Evolutionary conservation across 257 asterid genomes (phyloP).

Genomic region (Gardenia jasminoides): DNA sequence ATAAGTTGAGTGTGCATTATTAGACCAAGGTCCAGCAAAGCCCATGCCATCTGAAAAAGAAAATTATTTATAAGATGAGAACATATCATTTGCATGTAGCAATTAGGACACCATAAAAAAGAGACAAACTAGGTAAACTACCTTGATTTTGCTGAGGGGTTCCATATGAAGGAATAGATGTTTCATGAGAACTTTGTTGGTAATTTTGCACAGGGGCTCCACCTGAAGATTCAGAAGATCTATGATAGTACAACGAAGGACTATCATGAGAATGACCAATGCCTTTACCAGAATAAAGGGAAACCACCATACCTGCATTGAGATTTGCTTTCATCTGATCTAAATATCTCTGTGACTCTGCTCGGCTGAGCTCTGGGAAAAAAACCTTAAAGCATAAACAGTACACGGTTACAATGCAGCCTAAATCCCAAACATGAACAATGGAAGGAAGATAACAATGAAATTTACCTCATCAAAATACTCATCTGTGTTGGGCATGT

Average conservation of each 20-base stretch:
- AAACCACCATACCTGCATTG: constrained; percentile 10
- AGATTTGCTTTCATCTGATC: constrained; percentile 49
- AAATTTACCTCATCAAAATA: constrained; percentile 50
- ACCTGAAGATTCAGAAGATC: constrained; percentile 20
- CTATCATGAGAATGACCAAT: constrained; percentile 11
- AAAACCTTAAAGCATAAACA: constrained; percentile 26
- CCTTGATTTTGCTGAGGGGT: constrained; percentile 28
- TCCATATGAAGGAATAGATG: constrained; percentile 21
- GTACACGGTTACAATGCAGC: not conserved
- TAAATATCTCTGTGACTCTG: constrained; percentile 43
- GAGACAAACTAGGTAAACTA: constrained; percentile 22
- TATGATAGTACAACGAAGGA: constrained; percentile 15
- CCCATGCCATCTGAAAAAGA: constrained; percentile 7
- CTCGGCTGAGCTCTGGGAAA: constrained; percentile 50
- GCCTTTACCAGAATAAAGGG: constrained; percentile 19
- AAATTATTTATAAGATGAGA: not conserved
- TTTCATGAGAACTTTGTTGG: constrained; percentile 6
- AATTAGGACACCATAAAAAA: constrained; percentile 8
- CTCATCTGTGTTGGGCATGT: constrained; percentile 43
- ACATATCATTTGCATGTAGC: not conserved
- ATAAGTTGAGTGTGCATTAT: constrained; percentile 18
- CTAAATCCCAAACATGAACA: not conserved
- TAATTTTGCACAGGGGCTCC: constrained; percentile 19
- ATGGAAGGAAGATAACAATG: not conserved
- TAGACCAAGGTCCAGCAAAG: constrained; percentile 8